These are phyloP conservation scores for Phanerochaete sordida DNA, from an alignment of 768 basidiomycete species.

Conservation along the genomic window DNA sequence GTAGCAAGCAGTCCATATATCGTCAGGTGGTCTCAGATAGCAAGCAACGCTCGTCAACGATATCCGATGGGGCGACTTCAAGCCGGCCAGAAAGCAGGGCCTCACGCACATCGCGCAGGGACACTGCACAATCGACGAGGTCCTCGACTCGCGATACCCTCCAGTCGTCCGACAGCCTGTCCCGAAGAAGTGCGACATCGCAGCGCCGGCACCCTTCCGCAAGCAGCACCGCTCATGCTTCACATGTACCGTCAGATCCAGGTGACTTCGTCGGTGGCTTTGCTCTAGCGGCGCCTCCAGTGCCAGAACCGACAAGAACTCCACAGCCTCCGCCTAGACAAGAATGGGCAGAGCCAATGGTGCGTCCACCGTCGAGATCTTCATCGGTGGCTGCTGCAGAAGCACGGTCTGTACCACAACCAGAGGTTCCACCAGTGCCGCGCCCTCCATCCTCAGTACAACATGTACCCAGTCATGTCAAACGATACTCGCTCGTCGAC, in stretches of 20 bases:
- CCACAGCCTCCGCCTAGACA: slow-evolving; percentile 8
- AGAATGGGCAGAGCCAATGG: slow-evolving; percentile 2
- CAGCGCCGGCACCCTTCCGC: slow-evolving; percentile 25
- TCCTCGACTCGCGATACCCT: slow-evolving; percentile 17
- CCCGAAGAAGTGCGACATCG: slow-evolving; percentile 40
- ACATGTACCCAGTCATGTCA: slow-evolving; percentile 56
- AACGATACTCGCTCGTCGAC: slow-evolving; percentile 78
- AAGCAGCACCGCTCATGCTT: slow-evolving; percentile 8
- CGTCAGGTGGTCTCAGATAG: slow-evolving; percentile 69
- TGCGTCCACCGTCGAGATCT: slow-evolving; percentile 12
- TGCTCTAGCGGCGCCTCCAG: slow-evolving; percentile 18
- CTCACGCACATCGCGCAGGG: slow-evolving; percentile 38
- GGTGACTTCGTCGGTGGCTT: slow-evolving; percentile 54
- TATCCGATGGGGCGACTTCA: slow-evolving; percentile 28
- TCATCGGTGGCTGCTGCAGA: not conserved
- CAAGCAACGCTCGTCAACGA: slow-evolving; percentile 46
- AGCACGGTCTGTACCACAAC: not conserved
- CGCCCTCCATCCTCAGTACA: slow-evolving; percentile 21
- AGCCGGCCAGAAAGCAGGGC: slow-evolving; percentile 58
- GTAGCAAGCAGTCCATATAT: slow-evolving; percentile 87
- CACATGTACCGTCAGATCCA: slow-evolving; percentile 25
- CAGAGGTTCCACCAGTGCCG: slow-evolving; percentile 14
- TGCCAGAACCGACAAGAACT: slow-evolving; percentile 14
- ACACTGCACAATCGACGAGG: slow-evolving; percentile 20
- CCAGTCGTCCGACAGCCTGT: slow-evolving; percentile 26